Evolutionary conservation across 805 yeast species (phyloP), one percentile per base, ranked within the genome.

Genomic region (Starmerella sp.): DNA sequence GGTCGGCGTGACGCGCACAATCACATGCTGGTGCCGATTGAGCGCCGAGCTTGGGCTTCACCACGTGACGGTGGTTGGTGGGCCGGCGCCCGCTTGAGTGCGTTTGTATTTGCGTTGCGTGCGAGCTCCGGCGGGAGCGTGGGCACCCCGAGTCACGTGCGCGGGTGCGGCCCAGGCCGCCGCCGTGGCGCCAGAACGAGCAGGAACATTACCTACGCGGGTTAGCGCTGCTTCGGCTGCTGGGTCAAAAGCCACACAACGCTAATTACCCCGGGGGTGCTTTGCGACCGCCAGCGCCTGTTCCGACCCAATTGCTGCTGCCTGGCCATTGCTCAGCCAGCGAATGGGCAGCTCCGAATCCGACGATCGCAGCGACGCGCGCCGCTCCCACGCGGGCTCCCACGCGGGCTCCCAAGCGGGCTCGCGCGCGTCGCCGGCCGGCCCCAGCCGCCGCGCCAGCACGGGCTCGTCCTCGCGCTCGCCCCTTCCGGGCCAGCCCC

Each of bases 261-360:
- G 10, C 10, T 13, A 46, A n/a, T 34, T 34, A 32, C 49, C 49
- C 49, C 49, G 14, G 13, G 49, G 13, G 49, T 28, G 49, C 15
- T 46, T 32, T 17, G 34, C 30, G 15, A 17, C 30, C 31, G 10
- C 14, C 39, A n/a, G 49, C 31, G 30, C 31, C 11, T 37, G 5
- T 9, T 5, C 8, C 11, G 28, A 17, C 49, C n/a, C 30, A 9
- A 17, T 14, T 34, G 28, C 13, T 44, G 22, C 36, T 44, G 22
- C 36, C 14, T n/a, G 30, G 28, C 48, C 17, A 44, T 46, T 46
- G 49, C 49, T 22, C 14, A 5, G 49, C 49, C 48, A 30, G 17
- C 13, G 10, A 46, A 46, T 46, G 49, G 49, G 49, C 38, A 46
- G 49, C 49, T 46, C 49, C 2, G 49, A 46, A 46, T 46, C 49